Conservation (phyloP, 331 rosid species). For the Malus hybrid region DNA sequence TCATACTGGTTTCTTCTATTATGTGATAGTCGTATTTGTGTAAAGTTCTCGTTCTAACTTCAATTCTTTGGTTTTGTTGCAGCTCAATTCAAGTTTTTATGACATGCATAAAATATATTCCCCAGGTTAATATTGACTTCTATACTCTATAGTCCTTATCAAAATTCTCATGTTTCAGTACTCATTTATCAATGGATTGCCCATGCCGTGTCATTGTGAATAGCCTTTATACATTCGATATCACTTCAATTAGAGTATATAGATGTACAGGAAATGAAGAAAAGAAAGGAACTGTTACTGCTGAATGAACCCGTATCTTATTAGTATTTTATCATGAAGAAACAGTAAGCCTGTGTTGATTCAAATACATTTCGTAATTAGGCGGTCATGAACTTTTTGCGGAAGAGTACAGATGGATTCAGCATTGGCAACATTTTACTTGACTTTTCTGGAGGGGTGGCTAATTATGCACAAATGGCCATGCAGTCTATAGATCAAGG, state of each 20-base stretch:
- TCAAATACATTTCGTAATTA: constrained; percentile 8
- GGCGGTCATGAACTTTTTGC: constrained; percentile 64
- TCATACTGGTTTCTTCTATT: not conserved
- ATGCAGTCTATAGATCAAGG: constrained; percentile 84
- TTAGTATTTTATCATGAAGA: not conserved
- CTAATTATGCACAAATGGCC: constrained; percentile 70
- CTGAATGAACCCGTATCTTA: not conserved
- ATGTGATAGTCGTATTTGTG: not conserved
- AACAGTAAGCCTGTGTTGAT: not conserved
- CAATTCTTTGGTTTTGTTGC: constrained; percentile 25
- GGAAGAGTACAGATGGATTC: constrained; percentile 78
- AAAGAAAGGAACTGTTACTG: not conserved
- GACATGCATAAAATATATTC: constrained; percentile 67
- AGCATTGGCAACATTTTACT: constrained; percentile 78
- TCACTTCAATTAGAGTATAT: not conserved
- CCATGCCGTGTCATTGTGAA: not conserved
- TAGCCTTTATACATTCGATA: not conserved
- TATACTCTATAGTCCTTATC: not conserved
- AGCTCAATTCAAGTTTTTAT: constrained; percentile 72
- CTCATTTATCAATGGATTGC: not conserved
- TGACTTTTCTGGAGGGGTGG: constrained; percentile 64
- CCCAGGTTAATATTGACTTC: constrained; percentile 49
- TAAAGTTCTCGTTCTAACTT: constrained; percentile 19
- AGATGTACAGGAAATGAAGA: not conserved
- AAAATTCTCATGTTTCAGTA: not conserved